Conservation (phyloP, 1,284 basidiomycete genomes). For the Sporisorium scitamineum region DNA sequence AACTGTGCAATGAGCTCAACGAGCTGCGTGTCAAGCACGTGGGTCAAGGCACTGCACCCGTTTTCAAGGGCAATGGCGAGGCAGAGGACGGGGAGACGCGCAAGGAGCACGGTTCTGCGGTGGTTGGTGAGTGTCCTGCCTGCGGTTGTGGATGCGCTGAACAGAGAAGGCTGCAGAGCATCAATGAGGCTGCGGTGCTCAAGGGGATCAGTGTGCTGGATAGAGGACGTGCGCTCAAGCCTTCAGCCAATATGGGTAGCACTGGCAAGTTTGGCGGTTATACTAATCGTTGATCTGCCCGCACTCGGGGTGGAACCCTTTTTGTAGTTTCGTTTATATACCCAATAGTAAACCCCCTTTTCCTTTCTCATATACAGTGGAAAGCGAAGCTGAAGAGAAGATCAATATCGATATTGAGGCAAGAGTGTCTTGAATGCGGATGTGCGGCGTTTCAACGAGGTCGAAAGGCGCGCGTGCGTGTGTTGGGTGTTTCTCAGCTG, state of each 20-base stretch:
- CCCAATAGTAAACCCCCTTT: slow-evolving; percentile 6
- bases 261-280: slow-evolving; percentile 57
- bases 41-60: slow-evolving; percentile 35
- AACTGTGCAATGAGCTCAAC: slow-evolving; percentile 46
- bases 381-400: not conserved
- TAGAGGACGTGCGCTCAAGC: slow-evolving; percentile 54
- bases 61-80: slow-evolving; percentile 7
- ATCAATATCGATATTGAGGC: not conserved
- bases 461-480: slow-evolving; percentile 2
- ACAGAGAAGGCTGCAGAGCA: slow-evolving; percentile 51
- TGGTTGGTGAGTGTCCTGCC: slow-evolving; percentile 23
- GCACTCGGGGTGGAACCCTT: not conserved
- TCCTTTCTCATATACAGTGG: not conserved
- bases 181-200: slow-evolving; percentile 58
- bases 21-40: slow-evolving; percentile 45
- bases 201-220: slow-evolving; percentile 58
- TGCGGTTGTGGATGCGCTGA: slow-evolving; percentile 58
- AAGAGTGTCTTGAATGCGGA: not conserved
- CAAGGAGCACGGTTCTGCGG: slow-evolving; percentile 4
- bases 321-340: not conserved
- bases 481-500: not conserved
- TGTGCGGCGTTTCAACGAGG: slow-evolving; percentile 10
- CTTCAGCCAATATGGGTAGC: slow-evolving; percentile 38
- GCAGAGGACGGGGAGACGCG: slow-evolving; percentile 7
- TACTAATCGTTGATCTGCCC: slow-evolving; percentile 42